These are phyloP conservation scores for Taphrina betulina DNA, from an alignment of 1,139 yeast genomes.

Conservation along the genomic window DNA sequence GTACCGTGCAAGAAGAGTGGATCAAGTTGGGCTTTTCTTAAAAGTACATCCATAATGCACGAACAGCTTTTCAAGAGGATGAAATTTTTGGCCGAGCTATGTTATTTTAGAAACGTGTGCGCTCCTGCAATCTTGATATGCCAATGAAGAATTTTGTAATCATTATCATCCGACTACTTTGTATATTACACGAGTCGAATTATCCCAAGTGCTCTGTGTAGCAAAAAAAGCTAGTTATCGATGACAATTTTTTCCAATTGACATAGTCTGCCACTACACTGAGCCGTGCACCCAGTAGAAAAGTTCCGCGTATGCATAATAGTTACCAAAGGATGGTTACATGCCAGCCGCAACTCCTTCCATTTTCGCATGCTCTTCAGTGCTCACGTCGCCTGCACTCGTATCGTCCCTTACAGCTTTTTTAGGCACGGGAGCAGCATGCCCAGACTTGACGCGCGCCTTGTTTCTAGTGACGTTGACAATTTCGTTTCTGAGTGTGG, in stretches of 20 bases:
- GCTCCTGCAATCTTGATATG: no score
- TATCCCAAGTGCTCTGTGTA: neutral
- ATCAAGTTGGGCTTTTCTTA: no score
- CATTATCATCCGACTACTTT: no score
- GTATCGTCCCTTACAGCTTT: neutral
- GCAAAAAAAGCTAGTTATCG: neutral
- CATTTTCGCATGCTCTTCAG: slow-evolving; percentile 3
- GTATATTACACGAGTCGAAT: neutral
- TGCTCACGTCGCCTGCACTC: neutral
- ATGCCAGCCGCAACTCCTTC: slow-evolving; percentile 19
- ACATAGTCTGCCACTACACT: no score
- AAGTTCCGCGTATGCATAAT: no score
- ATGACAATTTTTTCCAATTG: neutral
- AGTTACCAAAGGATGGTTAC: neutral
- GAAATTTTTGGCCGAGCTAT: no score
- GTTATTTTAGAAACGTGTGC: no score
- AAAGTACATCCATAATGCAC: no score
- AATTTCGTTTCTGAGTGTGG: slow-evolving; percentile 5
- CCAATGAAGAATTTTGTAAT: no score
- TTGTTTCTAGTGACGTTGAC: neutral
- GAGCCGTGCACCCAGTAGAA: no score
- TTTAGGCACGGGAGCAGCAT: neutral
- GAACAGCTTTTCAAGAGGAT: no score
- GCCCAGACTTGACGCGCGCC: neutral
- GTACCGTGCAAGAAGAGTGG: no score